phyloP scores from a whole-genome alignment of 441 rosid species.

The Corymbia calophylla region DNA sequence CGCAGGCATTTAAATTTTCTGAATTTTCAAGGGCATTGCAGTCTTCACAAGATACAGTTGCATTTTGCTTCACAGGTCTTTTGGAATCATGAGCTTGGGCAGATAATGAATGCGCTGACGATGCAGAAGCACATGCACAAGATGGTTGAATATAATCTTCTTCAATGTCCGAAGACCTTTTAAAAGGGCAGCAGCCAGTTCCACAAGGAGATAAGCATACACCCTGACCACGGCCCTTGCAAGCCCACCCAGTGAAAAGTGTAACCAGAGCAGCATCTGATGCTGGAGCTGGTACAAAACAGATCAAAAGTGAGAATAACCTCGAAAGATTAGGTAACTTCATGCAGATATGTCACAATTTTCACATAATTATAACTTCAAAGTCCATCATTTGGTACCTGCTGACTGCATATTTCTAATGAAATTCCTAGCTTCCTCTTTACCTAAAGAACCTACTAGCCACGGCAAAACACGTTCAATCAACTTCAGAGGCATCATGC shows the following conservation, averaged over 20 bases:
- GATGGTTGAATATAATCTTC: conserved; percentile 27
- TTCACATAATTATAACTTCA: neutral
- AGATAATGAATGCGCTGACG: neutral
- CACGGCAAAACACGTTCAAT: conserved; percentile 75
- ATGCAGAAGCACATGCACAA: conserved; percentile 5
- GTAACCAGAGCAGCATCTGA: conserved; percentile 63
- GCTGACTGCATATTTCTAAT: conserved; percentile 61
- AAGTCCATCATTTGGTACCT: conserved; percentile 29
- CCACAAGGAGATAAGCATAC: conserved; percentile 43
- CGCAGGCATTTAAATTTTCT: conserved; percentile 17
- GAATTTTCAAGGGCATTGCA: neutral
- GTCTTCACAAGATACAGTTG: conserved; percentile 9
- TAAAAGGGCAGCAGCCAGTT: conserved; percentile 30
- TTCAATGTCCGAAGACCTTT: conserved; percentile 34
- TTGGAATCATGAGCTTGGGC: neutral
- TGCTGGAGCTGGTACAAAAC: conserved; percentile 48
- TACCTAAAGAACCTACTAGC: conserved; percentile 51
- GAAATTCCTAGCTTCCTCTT: conserved; percentile 52
- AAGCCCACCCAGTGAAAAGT: conserved; percentile 24
- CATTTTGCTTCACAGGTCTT: conserved; percentile 23
- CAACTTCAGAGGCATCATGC: conserved; percentile 77
- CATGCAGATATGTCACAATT: neutral
- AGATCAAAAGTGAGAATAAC: neutral
- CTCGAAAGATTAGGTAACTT: neutral
- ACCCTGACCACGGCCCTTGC: conserved; percentile 47